Percentiles rank a stretch among this genome's conserved stretches.
phyloP scores from a whole-genome alignment of 1,139 yeast genomes.

The Yamadazyma trypodendri region DNA sequence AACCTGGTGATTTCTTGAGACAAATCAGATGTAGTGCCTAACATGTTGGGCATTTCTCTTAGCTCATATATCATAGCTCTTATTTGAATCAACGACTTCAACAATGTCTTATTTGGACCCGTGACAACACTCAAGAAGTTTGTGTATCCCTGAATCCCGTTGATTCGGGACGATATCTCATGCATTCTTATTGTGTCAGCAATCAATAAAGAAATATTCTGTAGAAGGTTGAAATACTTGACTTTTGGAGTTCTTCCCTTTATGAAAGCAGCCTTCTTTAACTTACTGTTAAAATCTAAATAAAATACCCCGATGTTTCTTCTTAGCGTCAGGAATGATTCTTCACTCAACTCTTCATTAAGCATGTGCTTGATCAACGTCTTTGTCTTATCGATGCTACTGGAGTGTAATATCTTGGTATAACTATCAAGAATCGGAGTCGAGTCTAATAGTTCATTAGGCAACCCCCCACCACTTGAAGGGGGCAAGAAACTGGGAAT shows the following conservation, averaged over 20 bases:
- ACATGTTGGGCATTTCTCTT: slow-evolving; percentile 17
- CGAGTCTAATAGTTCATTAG: slow-evolving; percentile 12
- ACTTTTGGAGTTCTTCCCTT: slow-evolving; percentile 15
- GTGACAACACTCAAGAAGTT: slow-evolving; percentile 35
- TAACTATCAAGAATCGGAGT: slow-evolving; percentile 18
- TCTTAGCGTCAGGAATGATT: slow-evolving; percentile 10
- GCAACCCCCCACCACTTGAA: slow-evolving; percentile 16
- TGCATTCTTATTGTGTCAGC: slow-evolving; percentile 58
- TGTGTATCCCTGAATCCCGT: slow-evolving; percentile 32
- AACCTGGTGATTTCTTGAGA: slow-evolving; percentile 20
- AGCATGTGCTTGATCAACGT: slow-evolving; percentile 8
- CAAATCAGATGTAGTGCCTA: slow-evolving; percentile 17
- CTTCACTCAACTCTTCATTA: slow-evolving; percentile 12
- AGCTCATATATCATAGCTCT: slow-evolving; percentile 24
- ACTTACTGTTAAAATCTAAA: slow-evolving; percentile 13
- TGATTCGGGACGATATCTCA: slow-evolving; percentile 53
- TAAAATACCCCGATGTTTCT: slow-evolving; percentile 13
- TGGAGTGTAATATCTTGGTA: slow-evolving; percentile 19
- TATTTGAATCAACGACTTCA: slow-evolving; percentile 36
- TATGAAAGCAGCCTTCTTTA: slow-evolving; percentile 13
- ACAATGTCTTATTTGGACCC: slow-evolving; percentile 31
- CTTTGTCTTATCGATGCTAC: slow-evolving; percentile 14
- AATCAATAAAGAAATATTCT: slow-evolving; percentile 31
- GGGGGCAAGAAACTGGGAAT: slow-evolving; percentile 42
- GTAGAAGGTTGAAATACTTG: slow-evolving; percentile 21